Evolutionary conservation across 1,284 basidiomycete species (phyloP), one percentile per base, ranked within the genome.

Genomic region (Mycocalia duriaeana): DNA sequence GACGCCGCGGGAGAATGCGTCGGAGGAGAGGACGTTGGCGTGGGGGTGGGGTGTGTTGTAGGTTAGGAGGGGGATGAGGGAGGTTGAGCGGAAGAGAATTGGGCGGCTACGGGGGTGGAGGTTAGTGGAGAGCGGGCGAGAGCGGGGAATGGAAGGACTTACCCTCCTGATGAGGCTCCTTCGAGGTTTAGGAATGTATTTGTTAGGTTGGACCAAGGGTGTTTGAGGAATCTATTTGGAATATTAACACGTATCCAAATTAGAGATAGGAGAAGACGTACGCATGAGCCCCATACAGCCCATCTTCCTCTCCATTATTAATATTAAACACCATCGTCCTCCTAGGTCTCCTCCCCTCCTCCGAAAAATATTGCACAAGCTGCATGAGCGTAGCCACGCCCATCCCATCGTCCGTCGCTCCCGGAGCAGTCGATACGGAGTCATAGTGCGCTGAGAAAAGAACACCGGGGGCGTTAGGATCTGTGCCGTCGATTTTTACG

Each of bases 401-500:
- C 76, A 89, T 89, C 8, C 85, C 85, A 54, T 89, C 79, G 53
- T 91, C 89, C 2, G 84, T 87, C 2, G 81, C 82, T 3, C 89
- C 89, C 0, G 79, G 73, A 2, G 82, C 81, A 2, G 85, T 86
- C 0, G 86, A 85, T 1, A 89, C 86, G 0, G 85, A 88, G 63
- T 90, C 87, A 59, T 80, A 88, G 56, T 91, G 89, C 2, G 86
- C 85, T 0, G 85, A 89, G 50, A 91, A 82, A n/a, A 91, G 62
- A 3, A 86, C 79, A 0, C 77, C 80, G 22, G 75, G 67, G 8
- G 57, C 52, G 9, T 69, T 49, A 25, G 53, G 47, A 25, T 77
- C 68, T 0, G 71, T 72, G 4, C 88, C 87, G 42, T 82, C 76
- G 13, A 88, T 69, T 57, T 81, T 86, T 46, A 87, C 78, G 2